Percentiles rank a stretch among this genome's conserved stretches.
phyloP scores from a whole-genome alignment of 2,329 filamentous ascomycete genomes.

The Penicillium sp. region DNA sequence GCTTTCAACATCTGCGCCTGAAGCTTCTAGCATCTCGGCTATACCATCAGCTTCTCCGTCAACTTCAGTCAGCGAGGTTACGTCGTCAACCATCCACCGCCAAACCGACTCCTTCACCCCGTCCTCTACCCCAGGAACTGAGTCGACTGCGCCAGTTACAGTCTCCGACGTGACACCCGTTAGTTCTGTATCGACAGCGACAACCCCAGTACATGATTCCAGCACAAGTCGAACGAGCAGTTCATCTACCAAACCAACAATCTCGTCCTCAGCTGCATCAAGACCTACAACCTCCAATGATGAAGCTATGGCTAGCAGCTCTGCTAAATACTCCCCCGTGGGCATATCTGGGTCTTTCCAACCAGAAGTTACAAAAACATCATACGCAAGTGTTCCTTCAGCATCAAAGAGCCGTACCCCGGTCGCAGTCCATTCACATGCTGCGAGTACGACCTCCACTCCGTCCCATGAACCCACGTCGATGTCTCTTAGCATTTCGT shows the following conservation, averaged over 20 bases:
- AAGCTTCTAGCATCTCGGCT: not conserved
- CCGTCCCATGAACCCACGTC: not conserved
- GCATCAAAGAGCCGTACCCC: not conserved
- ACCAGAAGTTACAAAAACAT: not conserved
- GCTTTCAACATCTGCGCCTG: not conserved
- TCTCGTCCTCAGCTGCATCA: not conserved
- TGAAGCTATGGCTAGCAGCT: not conserved
- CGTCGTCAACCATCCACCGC: not conserved
- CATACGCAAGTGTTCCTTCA: not conserved
- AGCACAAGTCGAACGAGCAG: not conserved
- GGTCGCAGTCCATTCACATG: not conserved
- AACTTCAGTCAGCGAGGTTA: not conserved
- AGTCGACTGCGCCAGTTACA: not conserved
- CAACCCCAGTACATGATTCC: not conserved
- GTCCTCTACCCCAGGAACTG: not conserved
- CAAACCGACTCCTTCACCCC: not conserved
- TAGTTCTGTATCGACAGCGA: not conserved
- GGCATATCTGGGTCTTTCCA: not conserved
- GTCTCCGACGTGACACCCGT: not conserved
- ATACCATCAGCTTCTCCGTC: not conserved
- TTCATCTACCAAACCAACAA: not conserved
- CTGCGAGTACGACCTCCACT: not conserved
- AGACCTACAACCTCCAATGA: not conserved
- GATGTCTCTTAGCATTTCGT: not conserved
- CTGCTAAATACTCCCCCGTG: not conserved